Evolutionary conservation across 2,329 filamentous ascomycete genomes (phyloP), one percentile per base, ranked within the genome.

Genomic region (Pyrenophora tritici-repentis): DNA sequence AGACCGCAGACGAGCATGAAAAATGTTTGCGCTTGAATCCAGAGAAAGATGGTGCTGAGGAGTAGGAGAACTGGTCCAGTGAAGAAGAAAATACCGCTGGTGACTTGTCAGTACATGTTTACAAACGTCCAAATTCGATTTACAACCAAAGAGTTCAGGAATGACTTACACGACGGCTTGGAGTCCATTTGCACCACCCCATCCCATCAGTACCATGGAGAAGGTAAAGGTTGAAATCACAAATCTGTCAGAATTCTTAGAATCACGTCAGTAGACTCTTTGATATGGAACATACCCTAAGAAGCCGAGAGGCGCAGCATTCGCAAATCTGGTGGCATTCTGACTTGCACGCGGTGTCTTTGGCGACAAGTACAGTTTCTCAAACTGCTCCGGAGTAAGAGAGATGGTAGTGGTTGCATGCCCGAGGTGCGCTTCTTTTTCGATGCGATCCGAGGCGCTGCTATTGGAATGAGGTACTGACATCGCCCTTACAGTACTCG

Each of bases 1-100:
- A 82, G 71, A 3, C 76, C 78, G 68, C 79, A 79, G 0, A 80
- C 76, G 73, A 81, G 79, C 79, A 82, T 82, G 2, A 64, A 53
- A 40, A 70, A 70, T 53, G 67, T 67, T 33, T 68, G 65, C 0
- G 53, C 53, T 37, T 65, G 62, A 38, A 82, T 75, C 79, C 79
- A 82, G 55, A 82, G 78, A 55, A 81, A 81, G 6, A 82, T 76
- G 48, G 78, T 76, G 24, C 75, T 70, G 29, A 80, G 73, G 12
- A 75, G 61, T 6, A 81, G 70, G 38, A 82, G 74, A 10, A 81
- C 61, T 1, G 79, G 80, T 1, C 79, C 79, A 37, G 67, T 56
- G 68, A 76, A 68, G 74, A 78, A 66, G 73, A 79, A 65, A 49
- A 75, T 74, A 6, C 72, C 72, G 8, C 63, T 68, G 4, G 6